A percentile compares a stretch with the other conserved stretches of the same genome.
These are phyloP conservation scores for Fusarium nisikadoi DNA, from an alignment of 2,329 filamentous ascomycete genomes.

Conservation along the genomic window DNA sequence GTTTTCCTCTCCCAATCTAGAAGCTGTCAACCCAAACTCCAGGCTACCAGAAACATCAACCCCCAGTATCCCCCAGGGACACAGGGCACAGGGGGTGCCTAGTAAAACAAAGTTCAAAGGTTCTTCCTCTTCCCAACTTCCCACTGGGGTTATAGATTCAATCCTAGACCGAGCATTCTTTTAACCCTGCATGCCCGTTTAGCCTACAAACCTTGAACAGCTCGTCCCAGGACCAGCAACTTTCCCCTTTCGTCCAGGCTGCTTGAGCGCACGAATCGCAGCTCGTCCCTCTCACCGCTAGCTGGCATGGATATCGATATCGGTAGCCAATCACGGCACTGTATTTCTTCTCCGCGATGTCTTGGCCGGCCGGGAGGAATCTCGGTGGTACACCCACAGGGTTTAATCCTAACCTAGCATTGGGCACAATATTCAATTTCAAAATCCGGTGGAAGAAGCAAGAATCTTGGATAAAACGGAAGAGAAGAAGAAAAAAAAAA, in stretches of 20 bases:
- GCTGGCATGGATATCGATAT: constrained; percentile 32
- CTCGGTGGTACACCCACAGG: constrained; percentile 21
- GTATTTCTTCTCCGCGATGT: constrained; percentile 29
- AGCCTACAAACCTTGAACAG: constrained; percentile 19
- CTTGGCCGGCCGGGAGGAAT: constrained; percentile 22
- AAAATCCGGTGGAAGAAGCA: constrained; percentile 27
- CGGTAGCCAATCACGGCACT: constrained; percentile 34
- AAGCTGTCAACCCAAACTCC: constrained; percentile 3
- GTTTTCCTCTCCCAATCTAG: constrained; percentile 20
- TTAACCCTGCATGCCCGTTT: constrained; percentile 29
- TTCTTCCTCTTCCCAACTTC: constrained; percentile 10
- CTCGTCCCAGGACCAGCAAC: neutral
- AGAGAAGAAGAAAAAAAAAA: neutral
- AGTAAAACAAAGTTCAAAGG: constrained; percentile 3
- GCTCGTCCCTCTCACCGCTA: constrained; percentile 22
- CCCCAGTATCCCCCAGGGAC: neutral
- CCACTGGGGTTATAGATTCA: neutral
- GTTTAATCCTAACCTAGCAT: constrained; percentile 19
- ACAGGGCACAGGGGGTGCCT: neutral
- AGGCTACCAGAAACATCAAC: neutral
- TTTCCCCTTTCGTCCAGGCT: constrained; percentile 30
- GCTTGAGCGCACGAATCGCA: constrained; percentile 30
- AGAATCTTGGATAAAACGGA: constrained; percentile 2
- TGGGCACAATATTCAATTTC: constrained; percentile 27
- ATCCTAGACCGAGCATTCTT: constrained; percentile 19